These are phyloP conservation scores for Xylaria sp. DNA, from an alignment of 2,329 filamentous ascomycete species.

Conservation along the genomic window DNA sequence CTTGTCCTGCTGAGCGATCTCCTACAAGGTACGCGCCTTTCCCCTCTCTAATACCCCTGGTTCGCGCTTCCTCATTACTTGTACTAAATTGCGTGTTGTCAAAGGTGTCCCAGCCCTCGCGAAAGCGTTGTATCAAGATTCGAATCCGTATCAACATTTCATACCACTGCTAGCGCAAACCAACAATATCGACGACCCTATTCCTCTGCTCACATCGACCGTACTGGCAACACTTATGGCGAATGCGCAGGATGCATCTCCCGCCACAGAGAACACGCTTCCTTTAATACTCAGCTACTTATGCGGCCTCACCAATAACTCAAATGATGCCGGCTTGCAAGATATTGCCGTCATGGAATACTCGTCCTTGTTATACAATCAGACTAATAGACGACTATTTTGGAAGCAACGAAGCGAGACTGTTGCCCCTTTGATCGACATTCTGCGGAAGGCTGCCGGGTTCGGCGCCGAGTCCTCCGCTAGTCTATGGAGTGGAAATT, in stretches of 20 bases:
- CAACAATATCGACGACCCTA: slow-evolving; percentile 77
- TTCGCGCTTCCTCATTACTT: neutral
- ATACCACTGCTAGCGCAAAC: slow-evolving; percentile 84
- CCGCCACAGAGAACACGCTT: slow-evolving; percentile 76
- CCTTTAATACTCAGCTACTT: slow-evolving; percentile 88
- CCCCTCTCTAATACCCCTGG: neutral
- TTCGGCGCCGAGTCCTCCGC: slow-evolving; percentile 70
- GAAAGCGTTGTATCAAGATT: slow-evolving; percentile 75
- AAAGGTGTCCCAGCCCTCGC: slow-evolving; percentile 79
- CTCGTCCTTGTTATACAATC: slow-evolving; percentile 82
- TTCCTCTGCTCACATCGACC: slow-evolving; percentile 88
- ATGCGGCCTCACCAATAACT: slow-evolving; percentile 81
- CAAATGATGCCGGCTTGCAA: slow-evolving; percentile 84
- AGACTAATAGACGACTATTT: slow-evolving; percentile 80
- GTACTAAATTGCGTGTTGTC: slow-evolving; percentile 16
- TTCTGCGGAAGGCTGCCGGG: slow-evolving; percentile 81
- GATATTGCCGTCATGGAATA: slow-evolving; percentile 95
- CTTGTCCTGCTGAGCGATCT: slow-evolving; percentile 89
- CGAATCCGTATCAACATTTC: slow-evolving; percentile 83
- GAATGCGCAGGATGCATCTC: slow-evolving; percentile 69
- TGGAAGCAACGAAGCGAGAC: slow-evolving; percentile 93
- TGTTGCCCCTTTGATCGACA: slow-evolving; percentile 81
- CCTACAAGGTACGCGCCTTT: slow-evolving; percentile 73
- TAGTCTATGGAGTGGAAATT: slow-evolving; percentile 68
- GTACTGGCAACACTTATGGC: slow-evolving; percentile 84